Percentiles rank a stretch among this genome's conserved stretches.
phyloP scores from a whole-genome alignment of 495 filamentous ascomycete genomes.

The Neurospora tetrasperma region DNA sequence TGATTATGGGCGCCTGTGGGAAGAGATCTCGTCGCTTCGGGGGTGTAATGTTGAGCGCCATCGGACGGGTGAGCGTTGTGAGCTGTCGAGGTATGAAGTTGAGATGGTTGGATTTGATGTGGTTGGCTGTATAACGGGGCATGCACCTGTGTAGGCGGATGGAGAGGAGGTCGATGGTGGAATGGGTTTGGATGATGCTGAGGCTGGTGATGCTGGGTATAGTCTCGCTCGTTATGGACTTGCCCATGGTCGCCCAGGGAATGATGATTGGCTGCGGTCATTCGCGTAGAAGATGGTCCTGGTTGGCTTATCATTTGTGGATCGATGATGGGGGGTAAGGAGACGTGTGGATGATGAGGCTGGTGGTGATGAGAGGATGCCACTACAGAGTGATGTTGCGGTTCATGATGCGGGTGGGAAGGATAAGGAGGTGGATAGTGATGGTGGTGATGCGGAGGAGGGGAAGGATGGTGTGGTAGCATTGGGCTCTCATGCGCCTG shows the following conservation, averaged over 20 bases:
- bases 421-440: conserved; percentile 14
- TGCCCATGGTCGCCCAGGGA: conserved; percentile 3
- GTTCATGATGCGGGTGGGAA: conserved; percentile 14
- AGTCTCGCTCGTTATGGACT: conserved; percentile 8
- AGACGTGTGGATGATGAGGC: conserved; percentile 17
- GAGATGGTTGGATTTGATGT: conserved; percentile 15
- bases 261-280: conserved; percentile 9
- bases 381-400: conserved; percentile 4
- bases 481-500: not conserved
- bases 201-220: conserved; percentile 12
- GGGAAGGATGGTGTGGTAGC: conserved; percentile 1
- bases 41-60: conserved; percentile 10
- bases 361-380: conserved; percentile 1
- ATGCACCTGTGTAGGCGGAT: conserved; percentile 7
- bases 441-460: conserved; percentile 19
- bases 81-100: conserved; percentile 15
- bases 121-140: conserved; percentile 4
- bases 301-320: conserved; percentile 40
- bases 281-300: conserved; percentile 10
- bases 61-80: conserved; percentile 34
- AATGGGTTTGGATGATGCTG: conserved; percentile 1
- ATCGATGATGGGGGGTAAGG: conserved; percentile 26
- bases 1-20: conserved; percentile 32
- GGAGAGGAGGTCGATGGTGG: conserved; percentile 15
- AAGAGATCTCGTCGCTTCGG: conserved; percentile 14